Conservation (phyloP, 192 early-diverging fungal species). For the Backusella luteola region DNA sequence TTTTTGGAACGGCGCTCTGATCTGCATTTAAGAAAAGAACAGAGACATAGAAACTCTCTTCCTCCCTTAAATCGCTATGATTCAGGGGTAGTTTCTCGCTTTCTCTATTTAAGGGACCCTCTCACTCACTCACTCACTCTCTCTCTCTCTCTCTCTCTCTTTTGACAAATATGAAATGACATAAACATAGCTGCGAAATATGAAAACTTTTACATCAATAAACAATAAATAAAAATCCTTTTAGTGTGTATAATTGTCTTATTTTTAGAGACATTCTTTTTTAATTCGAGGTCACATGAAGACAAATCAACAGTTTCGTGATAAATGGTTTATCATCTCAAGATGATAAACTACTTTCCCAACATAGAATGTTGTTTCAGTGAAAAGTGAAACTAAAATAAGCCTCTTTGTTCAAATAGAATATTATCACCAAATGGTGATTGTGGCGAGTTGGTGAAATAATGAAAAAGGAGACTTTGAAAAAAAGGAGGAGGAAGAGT, state of each 20-base stretch:
- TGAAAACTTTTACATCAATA: background rate
- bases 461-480: background rate
- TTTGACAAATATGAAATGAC: background rate
- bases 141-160: background rate
- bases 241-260: background rate
- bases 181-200: background rate
- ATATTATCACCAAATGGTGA: background rate
- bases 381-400: background rate
- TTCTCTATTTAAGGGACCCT: background rate
- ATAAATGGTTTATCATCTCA: background rate
- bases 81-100: background rate
- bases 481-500: background rate
- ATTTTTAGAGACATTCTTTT: background rate
- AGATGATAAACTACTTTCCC: background rate
- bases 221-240: background rate
- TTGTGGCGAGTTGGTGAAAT: background rate
- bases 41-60: background rate
- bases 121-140: background rate
- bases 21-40: slow-evolving; percentile 10
- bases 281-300: background rate
- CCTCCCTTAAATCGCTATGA: background rate
- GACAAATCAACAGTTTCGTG: background rate
- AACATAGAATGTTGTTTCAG: background rate
- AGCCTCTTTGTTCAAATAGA: background rate
- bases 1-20: background rate